phyloP scores from a whole-genome alignment of 495 filamentous ascomycete genomes.

The Penicillium diatomitis region DNA sequence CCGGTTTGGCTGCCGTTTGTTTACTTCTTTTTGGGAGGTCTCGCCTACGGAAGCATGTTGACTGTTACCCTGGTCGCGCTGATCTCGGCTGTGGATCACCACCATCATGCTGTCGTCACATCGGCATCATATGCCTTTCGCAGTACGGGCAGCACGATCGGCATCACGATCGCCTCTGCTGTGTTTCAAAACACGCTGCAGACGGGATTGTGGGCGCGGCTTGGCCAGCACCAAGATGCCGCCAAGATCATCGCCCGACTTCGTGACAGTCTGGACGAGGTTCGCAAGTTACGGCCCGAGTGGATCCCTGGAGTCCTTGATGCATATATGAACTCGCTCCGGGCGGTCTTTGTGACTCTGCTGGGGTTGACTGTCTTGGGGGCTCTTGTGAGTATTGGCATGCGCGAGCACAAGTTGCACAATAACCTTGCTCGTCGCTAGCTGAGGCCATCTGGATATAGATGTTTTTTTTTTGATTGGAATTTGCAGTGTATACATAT shows the following conservation, averaged over 20 bases:
- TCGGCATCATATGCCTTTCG: slow-evolving; percentile 77
- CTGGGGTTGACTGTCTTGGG: slow-evolving; percentile 53
- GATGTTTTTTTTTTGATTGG: too few relatives aligned
- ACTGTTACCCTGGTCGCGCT: slow-evolving; percentile 72
- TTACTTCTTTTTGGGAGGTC: slow-evolving; percentile 58
- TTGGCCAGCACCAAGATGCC: slow-evolving; percentile 58
- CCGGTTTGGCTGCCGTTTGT: slow-evolving; percentile 56
- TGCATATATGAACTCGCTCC: slow-evolving; percentile 67
- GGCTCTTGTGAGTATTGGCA: slow-evolving; percentile 50
- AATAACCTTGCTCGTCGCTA: slow-evolving; percentile 51
- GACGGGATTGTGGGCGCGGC: slow-evolving; percentile 50
- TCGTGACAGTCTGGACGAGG: slow-evolving; percentile 64
- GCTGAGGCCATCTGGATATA: too few relatives aligned
- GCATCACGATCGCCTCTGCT: slow-evolving; percentile 65
- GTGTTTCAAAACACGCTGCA: slow-evolving; percentile 70
- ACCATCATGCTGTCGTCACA: slow-evolving; percentile 78
- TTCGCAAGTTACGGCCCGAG: slow-evolving; percentile 56
- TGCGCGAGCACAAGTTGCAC: slow-evolving; percentile 75
- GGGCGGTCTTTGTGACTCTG: slow-evolving; percentile 62
- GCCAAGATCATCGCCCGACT: slow-evolving; percentile 59
- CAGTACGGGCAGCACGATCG: slow-evolving; percentile 73
- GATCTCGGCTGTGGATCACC: slow-evolving; percentile 71
- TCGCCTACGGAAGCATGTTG: slow-evolving; percentile 68
- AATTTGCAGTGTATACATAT: too few relatives aligned
- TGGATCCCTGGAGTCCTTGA: slow-evolving; percentile 64